phyloP scores from a whole-genome alignment of 1,284 basidiomycete species.

The Pterulicium gracile region DNA sequence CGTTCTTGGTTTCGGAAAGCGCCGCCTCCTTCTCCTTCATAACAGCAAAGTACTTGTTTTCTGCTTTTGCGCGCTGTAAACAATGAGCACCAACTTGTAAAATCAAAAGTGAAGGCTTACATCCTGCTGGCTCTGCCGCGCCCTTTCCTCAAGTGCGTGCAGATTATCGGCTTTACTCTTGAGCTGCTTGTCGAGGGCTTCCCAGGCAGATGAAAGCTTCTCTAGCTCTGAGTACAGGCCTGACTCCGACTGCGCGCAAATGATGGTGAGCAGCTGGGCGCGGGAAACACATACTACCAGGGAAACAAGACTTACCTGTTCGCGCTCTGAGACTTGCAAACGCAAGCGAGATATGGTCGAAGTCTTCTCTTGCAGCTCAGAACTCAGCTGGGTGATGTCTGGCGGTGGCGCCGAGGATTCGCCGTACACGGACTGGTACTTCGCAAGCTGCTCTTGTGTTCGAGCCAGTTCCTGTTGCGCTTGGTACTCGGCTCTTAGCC shows the following conservation, averaged over 20 bases:
- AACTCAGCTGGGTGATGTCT: conserved; percentile 40
- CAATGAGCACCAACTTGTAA: conserved; percentile 5
- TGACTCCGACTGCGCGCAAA: conserved; percentile 46
- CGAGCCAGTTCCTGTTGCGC: conserved; percentile 40
- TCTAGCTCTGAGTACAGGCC: conserved; percentile 82
- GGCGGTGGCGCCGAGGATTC: conserved; percentile 34
- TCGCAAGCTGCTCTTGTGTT: conserved; percentile 36
- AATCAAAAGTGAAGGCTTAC: conserved; percentile 28
- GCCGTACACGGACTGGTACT: conserved; percentile 57
- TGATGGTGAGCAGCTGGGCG: conserved; percentile 5
- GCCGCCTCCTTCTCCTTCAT: conserved; percentile 86
- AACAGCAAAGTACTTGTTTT: conserved; percentile 89
- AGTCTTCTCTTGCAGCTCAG: conserved; percentile 53
- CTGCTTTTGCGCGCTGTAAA: conserved; percentile 79
- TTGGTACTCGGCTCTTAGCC: conserved; percentile 41
- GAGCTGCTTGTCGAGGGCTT: conserved; percentile 74
- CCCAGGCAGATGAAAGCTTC: conserved; percentile 80
- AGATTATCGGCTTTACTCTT: conserved; percentile 82
- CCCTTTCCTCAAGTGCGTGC: conserved; percentile 63
- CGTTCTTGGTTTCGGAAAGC: conserved; percentile 66
- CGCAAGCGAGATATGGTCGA: conserved; percentile 48
- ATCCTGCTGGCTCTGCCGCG: conserved; percentile 54
- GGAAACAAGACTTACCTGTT: conserved; percentile 27
- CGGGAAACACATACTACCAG: not conserved
- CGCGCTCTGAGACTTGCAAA: conserved; percentile 42